Conservation (phyloP, 768 basidiomycete species). For the Sistotremastrum niveocremeum region DNA sequence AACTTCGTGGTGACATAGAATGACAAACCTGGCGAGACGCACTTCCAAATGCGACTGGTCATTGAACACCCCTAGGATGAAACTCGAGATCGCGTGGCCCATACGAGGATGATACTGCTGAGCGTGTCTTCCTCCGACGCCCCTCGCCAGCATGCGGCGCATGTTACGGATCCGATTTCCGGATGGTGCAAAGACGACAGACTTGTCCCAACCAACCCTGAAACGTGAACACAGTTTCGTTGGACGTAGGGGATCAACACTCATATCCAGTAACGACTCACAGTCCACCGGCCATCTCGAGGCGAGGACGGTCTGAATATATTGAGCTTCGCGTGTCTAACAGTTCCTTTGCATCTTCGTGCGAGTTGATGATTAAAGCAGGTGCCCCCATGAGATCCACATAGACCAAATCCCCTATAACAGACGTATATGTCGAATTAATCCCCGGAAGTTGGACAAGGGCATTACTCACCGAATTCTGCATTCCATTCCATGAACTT, state of each 20-base stretch:
- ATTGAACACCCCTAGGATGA: too few species aligned
- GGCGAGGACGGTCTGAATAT: constrained; percentile 11
- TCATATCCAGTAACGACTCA: neutral
- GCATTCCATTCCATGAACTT: too few species aligned
- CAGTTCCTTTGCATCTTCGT: constrained; percentile 9
- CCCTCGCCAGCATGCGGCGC: neutral
- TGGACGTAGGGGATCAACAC: neutral
- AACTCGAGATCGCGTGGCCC: too few species aligned
- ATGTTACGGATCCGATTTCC: constrained; percentile 13
- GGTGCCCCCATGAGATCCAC: neutral
- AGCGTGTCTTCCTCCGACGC: too few species aligned
- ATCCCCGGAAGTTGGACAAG: too few species aligned
- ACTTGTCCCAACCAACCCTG: constrained; percentile 18
- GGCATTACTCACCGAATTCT: too few species aligned
- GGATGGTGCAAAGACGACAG: constrained; percentile 25
- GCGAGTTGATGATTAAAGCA: constrained; percentile 10
- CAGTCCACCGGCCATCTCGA: constrained; percentile 8
- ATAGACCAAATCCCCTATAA: too few species aligned
- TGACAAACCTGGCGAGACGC: too few species aligned
- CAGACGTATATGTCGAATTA: too few species aligned
- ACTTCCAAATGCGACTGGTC: too few species aligned
- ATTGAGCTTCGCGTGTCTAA: constrained; percentile 8
- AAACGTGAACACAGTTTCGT: constrained; percentile 12
- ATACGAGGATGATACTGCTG: too few species aligned
- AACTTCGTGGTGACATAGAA: too few species aligned